Percentiles rank a stretch among this genome's conserved stretches.
Conservation (phyloP, 352 stramenopile genomes). For the Phytophthora ohioensis region DNA sequence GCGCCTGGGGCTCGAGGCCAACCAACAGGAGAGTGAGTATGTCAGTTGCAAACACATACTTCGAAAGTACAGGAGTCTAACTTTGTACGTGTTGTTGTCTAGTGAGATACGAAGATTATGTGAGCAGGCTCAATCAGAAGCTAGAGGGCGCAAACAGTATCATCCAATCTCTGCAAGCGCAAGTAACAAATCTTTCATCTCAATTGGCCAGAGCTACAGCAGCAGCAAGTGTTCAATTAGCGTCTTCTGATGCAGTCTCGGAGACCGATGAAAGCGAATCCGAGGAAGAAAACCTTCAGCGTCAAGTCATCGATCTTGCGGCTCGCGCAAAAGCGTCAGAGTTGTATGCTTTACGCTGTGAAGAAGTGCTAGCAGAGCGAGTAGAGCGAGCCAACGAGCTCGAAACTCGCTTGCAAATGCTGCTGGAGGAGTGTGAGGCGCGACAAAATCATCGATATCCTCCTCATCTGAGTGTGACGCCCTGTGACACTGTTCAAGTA, state of each 20-base stretch:
- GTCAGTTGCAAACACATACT: neutral
- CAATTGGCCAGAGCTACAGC: neutral
- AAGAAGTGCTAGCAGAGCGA: slow-evolving; percentile 50
- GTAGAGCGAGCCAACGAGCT: slow-evolving; percentile 27
- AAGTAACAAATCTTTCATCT: slow-evolving; percentile 18
- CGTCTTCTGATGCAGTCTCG: slow-evolving; percentile 5
- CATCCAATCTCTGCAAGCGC: slow-evolving; percentile 15
- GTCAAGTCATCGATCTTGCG: slow-evolving; percentile 40
- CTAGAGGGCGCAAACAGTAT: slow-evolving; percentile 5
- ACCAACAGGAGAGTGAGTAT: slow-evolving; percentile 31
- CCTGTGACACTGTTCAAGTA: slow-evolving; percentile 23
- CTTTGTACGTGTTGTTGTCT: neutral
- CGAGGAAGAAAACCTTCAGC: slow-evolving; percentile 19
- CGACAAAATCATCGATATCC: neutral
- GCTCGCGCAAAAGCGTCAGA: slow-evolving; percentile 52
- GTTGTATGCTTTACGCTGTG: slow-evolving; percentile 47
- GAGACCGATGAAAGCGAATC: neutral
- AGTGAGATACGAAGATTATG: slow-evolving; percentile 34
- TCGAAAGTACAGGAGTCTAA: neutral
- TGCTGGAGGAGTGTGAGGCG: slow-evolving; percentile 46
- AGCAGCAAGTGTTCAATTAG: neutral
- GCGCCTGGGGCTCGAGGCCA: slow-evolving; percentile 20
- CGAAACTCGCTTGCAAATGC: slow-evolving; percentile 50
- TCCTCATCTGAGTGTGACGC: neutral
- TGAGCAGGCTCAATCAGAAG: slow-evolving; percentile 13